A percentile compares a stretch with the other conserved stretches of the same genome.
Evolutionary conservation across 2,329 filamentous ascomycete genomes (phyloP).

Genomic region (Thelonectria rubi): DNA sequence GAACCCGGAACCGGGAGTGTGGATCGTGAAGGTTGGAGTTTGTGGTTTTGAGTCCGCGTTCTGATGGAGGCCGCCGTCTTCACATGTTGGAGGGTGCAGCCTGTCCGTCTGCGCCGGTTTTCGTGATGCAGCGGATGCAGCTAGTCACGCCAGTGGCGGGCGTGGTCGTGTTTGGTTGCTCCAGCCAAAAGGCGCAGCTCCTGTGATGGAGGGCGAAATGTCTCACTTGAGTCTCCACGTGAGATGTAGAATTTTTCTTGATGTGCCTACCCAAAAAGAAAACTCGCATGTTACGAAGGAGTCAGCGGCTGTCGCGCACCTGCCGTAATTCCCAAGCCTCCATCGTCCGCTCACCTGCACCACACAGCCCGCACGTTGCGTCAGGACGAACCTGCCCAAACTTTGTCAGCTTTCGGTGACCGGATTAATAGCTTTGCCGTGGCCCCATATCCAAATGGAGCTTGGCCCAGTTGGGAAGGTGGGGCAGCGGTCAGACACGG

Average conservation of each 20-base stretch:
- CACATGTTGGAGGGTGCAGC: constrained; percentile 12
- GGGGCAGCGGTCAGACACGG: constrained; percentile 45
- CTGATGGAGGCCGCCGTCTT: constrained; percentile 23
- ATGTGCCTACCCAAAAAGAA: neutral
- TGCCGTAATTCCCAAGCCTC: constrained; percentile 5
- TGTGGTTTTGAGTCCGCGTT: neutral
- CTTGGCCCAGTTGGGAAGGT: constrained; percentile 36
- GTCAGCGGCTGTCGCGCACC: constrained; percentile 21
- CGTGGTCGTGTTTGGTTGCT: constrained; percentile 7
- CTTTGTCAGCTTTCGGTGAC: neutral
- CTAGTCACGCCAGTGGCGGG: constrained; percentile 25
- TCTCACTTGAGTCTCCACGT: constrained; percentile 37
- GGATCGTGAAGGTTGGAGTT: constrained; percentile 6
- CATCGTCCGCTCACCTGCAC: neutral
- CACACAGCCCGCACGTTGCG: neutral
- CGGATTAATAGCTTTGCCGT: constrained; percentile 32
- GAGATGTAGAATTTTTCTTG: constrained; percentile 30
- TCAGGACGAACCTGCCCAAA: neutral
- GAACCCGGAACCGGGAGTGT: constrained; percentile 3
- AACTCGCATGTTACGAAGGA: neutral
- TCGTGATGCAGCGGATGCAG: constrained; percentile 9
- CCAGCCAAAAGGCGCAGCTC: constrained; percentile 33
- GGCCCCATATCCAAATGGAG: neutral
- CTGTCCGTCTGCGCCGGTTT: constrained; percentile 8
- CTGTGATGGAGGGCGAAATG: constrained; percentile 38